Evolutionary conservation across 495 filamentous ascomycete species (phyloP).

Genomic region (Mycothermus thermophilus): DNA sequence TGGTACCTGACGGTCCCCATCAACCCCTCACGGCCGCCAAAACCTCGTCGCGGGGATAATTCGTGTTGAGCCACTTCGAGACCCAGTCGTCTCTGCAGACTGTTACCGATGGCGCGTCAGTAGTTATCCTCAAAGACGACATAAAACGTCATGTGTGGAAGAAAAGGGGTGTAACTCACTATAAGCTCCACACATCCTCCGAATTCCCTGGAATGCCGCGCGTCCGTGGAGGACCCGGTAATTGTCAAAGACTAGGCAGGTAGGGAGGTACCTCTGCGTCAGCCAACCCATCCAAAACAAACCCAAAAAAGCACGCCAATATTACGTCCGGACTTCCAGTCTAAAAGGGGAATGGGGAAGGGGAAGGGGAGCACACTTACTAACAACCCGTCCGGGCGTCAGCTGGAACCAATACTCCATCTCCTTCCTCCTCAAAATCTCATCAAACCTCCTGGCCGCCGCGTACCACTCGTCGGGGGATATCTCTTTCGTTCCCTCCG

Average conservation of each 20-base stretch:
- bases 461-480: slow-evolving; percentile 53
- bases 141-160: not conserved
- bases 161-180: slow-evolving; percentile 35
- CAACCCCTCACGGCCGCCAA: slow-evolving; percentile 29
- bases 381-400: slow-evolving; percentile 59
- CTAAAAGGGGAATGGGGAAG: not conserved
- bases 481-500: no score
- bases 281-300: no score
- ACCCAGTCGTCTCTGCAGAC: slow-evolving; percentile 81
- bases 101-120: slow-evolving; percentile 20
- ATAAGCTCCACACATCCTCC: slow-evolving; percentile 82
- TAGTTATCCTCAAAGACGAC: not conserved
- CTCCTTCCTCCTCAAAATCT: slow-evolving; percentile 39
- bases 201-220: slow-evolving; percentile 62
- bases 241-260: slow-evolving; percentile 70
- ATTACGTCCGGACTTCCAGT: no score
- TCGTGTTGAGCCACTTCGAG: slow-evolving; percentile 59
- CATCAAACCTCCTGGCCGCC: slow-evolving; percentile 53
- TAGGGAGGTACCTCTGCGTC: not conserved
- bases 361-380: slow-evolving; percentile 33
- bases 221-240: slow-evolving; percentile 87
- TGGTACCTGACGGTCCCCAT: no score
- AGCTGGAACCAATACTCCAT: slow-evolving; percentile 64
- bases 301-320: not conserved
- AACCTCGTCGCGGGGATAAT: slow-evolving; percentile 43